Evolutionary conservation across 768 basidiomycete genomes (phyloP).

Genomic region (Rubroboletus satanas): DNA sequence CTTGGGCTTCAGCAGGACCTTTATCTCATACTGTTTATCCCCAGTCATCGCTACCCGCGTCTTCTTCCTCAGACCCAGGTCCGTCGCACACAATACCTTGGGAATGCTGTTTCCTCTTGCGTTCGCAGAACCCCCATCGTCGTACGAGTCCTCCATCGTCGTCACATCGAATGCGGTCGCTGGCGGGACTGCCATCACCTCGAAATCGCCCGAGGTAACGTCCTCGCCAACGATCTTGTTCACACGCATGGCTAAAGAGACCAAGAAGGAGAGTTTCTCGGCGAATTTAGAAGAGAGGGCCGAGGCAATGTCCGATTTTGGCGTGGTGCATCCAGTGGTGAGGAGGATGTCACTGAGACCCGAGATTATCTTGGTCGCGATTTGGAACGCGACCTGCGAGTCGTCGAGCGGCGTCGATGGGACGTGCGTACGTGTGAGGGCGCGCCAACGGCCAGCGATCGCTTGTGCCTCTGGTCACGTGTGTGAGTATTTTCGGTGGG

Average conservation of each 20-base stretch:
- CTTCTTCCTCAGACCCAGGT: slow-evolving; percentile 35
- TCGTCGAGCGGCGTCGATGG: slow-evolving; percentile 24
- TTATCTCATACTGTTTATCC: slow-evolving; percentile 31
- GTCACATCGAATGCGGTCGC: slow-evolving; percentile 22
- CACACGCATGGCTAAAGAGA: slow-evolving; percentile 44
- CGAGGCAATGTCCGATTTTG: slow-evolving; percentile 32
- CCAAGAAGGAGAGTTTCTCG: slow-evolving; percentile 40
- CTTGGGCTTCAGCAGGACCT: slow-evolving; percentile 36
- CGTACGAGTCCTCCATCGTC: slow-evolving; percentile 33
- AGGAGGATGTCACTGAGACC: slow-evolving; percentile 30
- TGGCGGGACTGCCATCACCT: slow-evolving; percentile 27
- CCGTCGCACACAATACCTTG: slow-evolving; percentile 36
- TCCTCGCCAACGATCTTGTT: slow-evolving; percentile 37
- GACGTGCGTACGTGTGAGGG: slow-evolving; percentile 35
- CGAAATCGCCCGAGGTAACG: slow-evolving; percentile 31
- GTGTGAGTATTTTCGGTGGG: neutral
- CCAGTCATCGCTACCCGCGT: slow-evolving; percentile 23
- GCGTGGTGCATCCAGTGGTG: slow-evolving; percentile 23
- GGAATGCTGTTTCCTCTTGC: neutral
- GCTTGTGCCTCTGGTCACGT: slow-evolving; percentile 39
- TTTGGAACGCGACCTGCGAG: slow-evolving; percentile 21
- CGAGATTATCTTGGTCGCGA: slow-evolving; percentile 21
- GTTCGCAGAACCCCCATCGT: slow-evolving; percentile 20
- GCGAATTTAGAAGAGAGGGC: slow-evolving; percentile 42
- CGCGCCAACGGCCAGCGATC: slow-evolving; percentile 43